Conservation (phyloP, 208 protist species). For the Jaenimonas drosophilae region DNA sequence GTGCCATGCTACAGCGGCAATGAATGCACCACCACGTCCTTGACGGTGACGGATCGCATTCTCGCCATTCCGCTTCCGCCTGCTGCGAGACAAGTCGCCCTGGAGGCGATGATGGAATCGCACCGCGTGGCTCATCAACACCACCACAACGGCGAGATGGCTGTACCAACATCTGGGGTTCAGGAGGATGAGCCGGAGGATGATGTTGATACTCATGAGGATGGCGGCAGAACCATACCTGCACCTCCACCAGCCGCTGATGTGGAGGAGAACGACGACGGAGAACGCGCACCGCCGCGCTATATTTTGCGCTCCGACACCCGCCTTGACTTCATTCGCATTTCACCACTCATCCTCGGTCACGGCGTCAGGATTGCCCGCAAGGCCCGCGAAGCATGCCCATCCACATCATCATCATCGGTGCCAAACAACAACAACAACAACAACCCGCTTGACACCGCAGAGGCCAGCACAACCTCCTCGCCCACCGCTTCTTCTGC, state of each 20-base stretch:
- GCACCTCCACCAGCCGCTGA: too few relatives aligned
- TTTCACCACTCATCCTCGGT: neutral
- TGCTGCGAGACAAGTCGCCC: conserved; percentile 31
- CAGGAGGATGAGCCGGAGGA: too few relatives aligned
- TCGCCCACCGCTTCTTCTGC: neutral
- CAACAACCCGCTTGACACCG: neutral
- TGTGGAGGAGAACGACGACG: too few relatives aligned
- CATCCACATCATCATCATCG: neutral
- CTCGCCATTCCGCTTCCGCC: conserved; percentile 41
- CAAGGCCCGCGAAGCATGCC: neutral
- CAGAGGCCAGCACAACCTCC: neutral
- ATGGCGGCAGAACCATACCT: too few relatives aligned
- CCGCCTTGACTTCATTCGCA: neutral
- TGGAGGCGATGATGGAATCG: conserved; percentile 56
- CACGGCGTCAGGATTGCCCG: neutral
- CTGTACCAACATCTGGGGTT: too few relatives aligned
- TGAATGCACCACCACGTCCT: conserved; percentile 34
- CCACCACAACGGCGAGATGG: too few relatives aligned
- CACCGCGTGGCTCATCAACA: too few relatives aligned
- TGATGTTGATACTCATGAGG: too few relatives aligned
- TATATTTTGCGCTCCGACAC: too few relatives aligned
- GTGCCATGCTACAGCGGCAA: conserved; percentile 79
- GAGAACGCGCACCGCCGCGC: too few relatives aligned
- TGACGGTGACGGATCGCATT: conserved; percentile 45
- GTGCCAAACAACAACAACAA: neutral